A percentile compares a stretch with the other conserved stretches of the same genome.
phyloP scores from a whole-genome alignment of 2,329 filamentous ascomycete genomes.

The Leptodontidium sp. region DNA sequence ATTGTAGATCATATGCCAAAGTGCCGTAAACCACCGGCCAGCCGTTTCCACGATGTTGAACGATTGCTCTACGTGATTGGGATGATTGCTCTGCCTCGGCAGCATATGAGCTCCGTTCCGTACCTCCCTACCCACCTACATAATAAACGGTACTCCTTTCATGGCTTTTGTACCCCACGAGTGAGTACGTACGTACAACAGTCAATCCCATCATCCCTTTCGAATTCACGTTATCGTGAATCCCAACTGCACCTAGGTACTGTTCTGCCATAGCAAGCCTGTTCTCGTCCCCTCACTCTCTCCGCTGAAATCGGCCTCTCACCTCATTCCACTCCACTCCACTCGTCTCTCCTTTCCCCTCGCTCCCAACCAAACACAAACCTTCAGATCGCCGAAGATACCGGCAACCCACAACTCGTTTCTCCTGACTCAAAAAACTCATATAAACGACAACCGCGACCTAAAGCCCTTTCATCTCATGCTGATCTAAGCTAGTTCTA shows the following conservation, averaged over 20 bases:
- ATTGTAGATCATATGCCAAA: background rate
- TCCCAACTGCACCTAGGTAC: background rate
- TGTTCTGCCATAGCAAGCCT: no score
- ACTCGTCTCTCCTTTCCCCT: background rate
- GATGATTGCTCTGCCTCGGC: background rate
- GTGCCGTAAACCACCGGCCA: background rate
- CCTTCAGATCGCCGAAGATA: slow-evolving; percentile 2
- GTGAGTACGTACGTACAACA: background rate
- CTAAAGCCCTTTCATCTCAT: background rate
- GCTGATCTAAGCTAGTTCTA: slow-evolving; percentile 4
- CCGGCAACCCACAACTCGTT: background rate
- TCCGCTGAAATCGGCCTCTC: background rate
- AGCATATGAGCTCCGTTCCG: background rate
- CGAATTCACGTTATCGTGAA: background rate
- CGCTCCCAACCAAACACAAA: background rate
- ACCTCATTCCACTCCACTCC: background rate
- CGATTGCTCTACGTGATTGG: background rate
- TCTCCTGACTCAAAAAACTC: background rate
- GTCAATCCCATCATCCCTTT: background rate
- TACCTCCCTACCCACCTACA: background rate
- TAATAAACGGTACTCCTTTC: no score
- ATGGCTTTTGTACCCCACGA: background rate
- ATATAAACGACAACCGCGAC: background rate
- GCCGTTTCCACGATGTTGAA: background rate
- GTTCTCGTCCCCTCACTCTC: no score